Conservation (phyloP, 805 yeast species). For the Wickerhamomyces hampshirensis region DNA sequence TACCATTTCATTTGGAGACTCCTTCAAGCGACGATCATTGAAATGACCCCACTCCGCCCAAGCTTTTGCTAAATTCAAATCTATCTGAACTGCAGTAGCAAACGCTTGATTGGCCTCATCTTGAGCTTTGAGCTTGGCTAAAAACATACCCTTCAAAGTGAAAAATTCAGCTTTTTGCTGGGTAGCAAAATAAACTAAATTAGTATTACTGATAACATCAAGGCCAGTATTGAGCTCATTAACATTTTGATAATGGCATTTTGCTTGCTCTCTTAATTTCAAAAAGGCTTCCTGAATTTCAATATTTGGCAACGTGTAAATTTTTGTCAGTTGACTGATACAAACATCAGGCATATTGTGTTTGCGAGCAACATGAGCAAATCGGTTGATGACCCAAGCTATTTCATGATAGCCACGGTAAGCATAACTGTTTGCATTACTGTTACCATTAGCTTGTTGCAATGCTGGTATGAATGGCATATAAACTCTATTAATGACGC, state of each 20-base stretch:
- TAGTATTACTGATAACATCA: constrained; percentile 95
- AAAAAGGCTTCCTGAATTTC: constrained; percentile 98
- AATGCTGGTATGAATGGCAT: constrained; percentile 85
- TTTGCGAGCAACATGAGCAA: constrained; percentile 97
- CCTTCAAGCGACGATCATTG: constrained; percentile 83
- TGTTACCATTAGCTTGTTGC: constrained; percentile 63
- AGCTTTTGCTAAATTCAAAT: constrained; percentile 89
- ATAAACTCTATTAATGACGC: constrained; percentile 90
- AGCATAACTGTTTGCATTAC: constrained; percentile 84
- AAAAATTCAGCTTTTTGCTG: constrained; percentile 98
- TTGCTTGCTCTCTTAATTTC: constrained; percentile 94
- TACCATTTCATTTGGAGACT: constrained; percentile 72
- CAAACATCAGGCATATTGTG: constrained; percentile 98
- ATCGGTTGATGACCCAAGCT: constrained; percentile 97
- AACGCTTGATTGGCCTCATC: constrained; percentile 98
- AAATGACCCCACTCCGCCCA: constrained; percentile 99
- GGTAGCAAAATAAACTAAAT: constrained; percentile 91
- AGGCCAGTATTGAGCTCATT: constrained; percentile 90
- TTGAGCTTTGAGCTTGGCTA: constrained; percentile 81
- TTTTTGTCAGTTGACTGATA: constrained; percentile 84
- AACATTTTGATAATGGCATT: constrained; percentile 91
- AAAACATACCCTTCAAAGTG: constrained; percentile 96
- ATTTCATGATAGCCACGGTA: constrained; percentile 98
- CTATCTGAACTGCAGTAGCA: constrained; percentile 96
- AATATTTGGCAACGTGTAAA: constrained; percentile 92